A percentile compares a stretch with the other conserved stretches of the same genome.
phyloP scores from a whole-genome alignment of 2,329 filamentous ascomycete genomes.

The Claviceps sp. region DNA sequence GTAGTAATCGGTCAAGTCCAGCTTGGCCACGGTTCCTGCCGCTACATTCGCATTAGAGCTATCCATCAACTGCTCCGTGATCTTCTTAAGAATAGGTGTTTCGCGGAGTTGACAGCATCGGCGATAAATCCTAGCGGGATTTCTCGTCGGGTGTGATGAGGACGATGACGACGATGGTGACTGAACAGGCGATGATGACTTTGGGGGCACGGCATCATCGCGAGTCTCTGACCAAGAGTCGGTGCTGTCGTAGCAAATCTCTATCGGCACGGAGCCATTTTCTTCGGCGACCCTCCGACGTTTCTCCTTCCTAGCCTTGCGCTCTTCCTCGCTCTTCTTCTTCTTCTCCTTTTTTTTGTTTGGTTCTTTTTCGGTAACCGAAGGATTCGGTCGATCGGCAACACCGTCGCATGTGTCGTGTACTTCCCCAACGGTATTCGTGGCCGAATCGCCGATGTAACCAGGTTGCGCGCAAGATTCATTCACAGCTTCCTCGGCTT shows the following conservation, averaged over 20 bases:
- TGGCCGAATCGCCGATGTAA: not conserved
- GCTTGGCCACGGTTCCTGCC: conserved; percentile 63
- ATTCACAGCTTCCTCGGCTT: conserved; percentile 17
- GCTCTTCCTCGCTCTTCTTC: conserved; percentile 83
- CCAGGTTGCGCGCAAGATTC: not conserved
- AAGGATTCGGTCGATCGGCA: conserved; percentile 7
- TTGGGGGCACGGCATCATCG: conserved; percentile 11
- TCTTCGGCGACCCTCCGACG: conserved; percentile 74
- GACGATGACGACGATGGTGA: conserved; percentile 5
- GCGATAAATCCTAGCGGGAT: conserved; percentile 84
- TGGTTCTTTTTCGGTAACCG: conserved; percentile 26
- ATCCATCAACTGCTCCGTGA: conserved; percentile 74
- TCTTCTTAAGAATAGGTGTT: conserved; percentile 79
- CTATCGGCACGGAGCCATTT: conserved; percentile 75
- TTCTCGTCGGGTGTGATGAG: conserved; percentile 56
- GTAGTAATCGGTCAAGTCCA: conserved; percentile 76
- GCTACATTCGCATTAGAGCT: conserved; percentile 50
- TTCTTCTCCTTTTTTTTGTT: conserved; percentile 87
- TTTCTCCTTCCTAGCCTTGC: conserved; percentile 84
- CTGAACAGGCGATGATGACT: conserved; percentile 11
- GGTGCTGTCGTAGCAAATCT: conserved; percentile 60
- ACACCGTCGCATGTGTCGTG: conserved; percentile 14
- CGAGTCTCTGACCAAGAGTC: conserved; percentile 35
- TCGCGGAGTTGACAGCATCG: conserved; percentile 89
- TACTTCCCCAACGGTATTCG: conserved; percentile 8